Conservation (phyloP, 225 moss, liverwort and hornwort genomes). For the Asterella californica region DNA sequence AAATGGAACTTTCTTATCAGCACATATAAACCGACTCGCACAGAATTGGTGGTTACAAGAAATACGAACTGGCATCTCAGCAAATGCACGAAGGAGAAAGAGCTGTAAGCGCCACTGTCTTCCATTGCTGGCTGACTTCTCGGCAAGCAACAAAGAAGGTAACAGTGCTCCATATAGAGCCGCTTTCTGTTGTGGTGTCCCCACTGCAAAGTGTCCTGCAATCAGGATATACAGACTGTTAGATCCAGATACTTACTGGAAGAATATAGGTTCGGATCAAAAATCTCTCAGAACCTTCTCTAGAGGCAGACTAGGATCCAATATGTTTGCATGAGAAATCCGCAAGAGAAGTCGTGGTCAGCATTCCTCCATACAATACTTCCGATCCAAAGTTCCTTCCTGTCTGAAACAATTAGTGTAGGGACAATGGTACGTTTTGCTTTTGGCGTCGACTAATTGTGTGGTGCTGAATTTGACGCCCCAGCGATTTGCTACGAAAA, state of each 20-base stretch:
- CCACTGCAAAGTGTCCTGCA: constrained; percentile 77
- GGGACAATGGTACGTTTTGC: neutral
- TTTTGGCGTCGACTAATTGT: neutral
- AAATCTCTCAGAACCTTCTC: neutral
- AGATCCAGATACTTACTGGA: neutral
- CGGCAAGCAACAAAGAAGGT: constrained; percentile 69
- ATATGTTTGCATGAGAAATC: neutral
- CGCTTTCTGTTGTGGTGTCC: constrained; percentile 66
- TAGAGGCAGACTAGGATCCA: neutral
- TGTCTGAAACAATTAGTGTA: neutral
- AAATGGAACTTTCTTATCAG: neutral
- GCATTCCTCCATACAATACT: neutral
- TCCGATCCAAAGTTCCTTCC: neutral
- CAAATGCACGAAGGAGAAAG: constrained; percentile 63
- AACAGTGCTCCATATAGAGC: constrained; percentile 59
- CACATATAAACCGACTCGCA: constrained; percentile 1
- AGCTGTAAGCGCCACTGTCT: constrained; percentile 89
- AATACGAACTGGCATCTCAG: constrained; percentile 49
- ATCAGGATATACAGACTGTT: neutral
- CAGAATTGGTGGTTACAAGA: constrained; percentile 11
- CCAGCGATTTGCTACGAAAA: neutral
- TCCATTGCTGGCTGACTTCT: constrained; percentile 57
- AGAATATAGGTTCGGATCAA: neutral
- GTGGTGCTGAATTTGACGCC: neutral
- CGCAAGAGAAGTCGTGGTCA: neutral